Base-by-base conservation (phyloP, 257 asterid species). In the Solanum pinnatisectum region DNA sequence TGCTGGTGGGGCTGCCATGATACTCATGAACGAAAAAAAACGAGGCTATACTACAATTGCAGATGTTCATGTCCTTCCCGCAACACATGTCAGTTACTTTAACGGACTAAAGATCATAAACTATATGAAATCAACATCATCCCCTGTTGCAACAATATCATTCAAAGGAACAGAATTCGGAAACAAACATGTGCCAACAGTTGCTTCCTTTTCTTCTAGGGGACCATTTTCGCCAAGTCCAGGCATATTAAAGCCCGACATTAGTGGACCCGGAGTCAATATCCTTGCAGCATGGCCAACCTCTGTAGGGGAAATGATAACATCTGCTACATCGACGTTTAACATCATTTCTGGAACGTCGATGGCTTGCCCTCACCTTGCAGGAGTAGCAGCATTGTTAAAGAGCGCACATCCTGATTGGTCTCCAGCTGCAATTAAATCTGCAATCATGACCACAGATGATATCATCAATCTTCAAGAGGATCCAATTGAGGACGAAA, bases 1-100 rank as follows among this genome's bases (percentile, higher is more conserved):
- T 77, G 92, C 90, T 22, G 91, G 91, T 20, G 92, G 87, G 1
- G 70, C 87, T 5, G 92, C 89, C 86, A 90, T 90, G 92, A 87
- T 88, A 84, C 86, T 90, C 16, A 87, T 87, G 90, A 88, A 71
- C n/a, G 33, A 56, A 30, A 44, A 88, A 86, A 3, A 2, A 10
- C 60, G 52, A 77, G 92, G 87, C 72, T 73, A 88, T 42, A 84
- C 88, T 40, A 88, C 88, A 84, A 37, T 88, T 27, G 90, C 76
- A 8, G 90, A 87, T 39, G 87, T 86, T 36, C 87, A 87, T 23
- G 90, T 84, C 18, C 91, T 88, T 87, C 92, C 92, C 0, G 86
- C 88, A 20, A 72, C 92, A 18, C 87, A 77, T 30, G 82, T 88
- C 15, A 87, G 88, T 37, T 90, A 74, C 12, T 10, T 77, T 5